Conservation (phyloP, 495 filamentous ascomycete genomes). For the Parathielavia hyrcaniae region DNA sequence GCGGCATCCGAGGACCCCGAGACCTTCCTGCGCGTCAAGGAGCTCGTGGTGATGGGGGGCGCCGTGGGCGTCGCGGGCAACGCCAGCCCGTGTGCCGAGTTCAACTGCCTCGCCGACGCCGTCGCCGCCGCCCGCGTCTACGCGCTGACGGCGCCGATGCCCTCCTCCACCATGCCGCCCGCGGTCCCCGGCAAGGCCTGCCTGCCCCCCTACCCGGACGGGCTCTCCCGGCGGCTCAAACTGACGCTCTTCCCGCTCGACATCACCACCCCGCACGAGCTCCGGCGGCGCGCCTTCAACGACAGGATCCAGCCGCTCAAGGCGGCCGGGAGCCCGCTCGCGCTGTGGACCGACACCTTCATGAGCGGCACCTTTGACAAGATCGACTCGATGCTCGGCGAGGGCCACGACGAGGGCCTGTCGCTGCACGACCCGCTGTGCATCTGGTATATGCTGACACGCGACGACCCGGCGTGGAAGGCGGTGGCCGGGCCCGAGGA, state of each 20-base stretch:
- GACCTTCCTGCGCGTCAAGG: constrained; percentile 80
- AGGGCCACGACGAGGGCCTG: constrained; percentile 52
- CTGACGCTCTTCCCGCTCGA: constrained; percentile 82
- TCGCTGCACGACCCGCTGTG: constrained; percentile 83
- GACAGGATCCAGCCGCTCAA: constrained; percentile 46
- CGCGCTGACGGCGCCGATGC: constrained; percentile 77
- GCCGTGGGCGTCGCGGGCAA: constrained; percentile 76
- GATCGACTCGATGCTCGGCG: constrained; percentile 54
- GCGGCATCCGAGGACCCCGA: constrained; percentile 80
- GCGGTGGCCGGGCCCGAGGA: constrained; percentile 51
- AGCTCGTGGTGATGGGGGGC: constrained; percentile 96
- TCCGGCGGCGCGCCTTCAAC: constrained; percentile 56
- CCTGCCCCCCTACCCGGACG: constrained; percentile 61
- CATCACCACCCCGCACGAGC: constrained; percentile 69
- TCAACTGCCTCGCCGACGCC: constrained; percentile 78
- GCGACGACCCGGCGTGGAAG: constrained; percentile 47
- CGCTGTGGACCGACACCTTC: constrained; percentile 74
- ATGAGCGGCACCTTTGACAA: constrained; percentile 70
- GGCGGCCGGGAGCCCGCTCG: constrained; percentile 63
- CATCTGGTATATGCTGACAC: constrained; percentile 76
- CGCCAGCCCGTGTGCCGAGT: constrained; percentile 70
- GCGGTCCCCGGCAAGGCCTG: constrained; percentile 33
- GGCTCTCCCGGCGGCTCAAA: constrained; percentile 59
- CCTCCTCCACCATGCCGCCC: constrained; percentile 62
- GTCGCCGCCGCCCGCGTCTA: constrained; percentile 82